Evolutionary conservation across 306 rosid species (phyloP), one percentile per base, ranked within the genome.

Genomic region (Pyrus betulifolia): DNA sequence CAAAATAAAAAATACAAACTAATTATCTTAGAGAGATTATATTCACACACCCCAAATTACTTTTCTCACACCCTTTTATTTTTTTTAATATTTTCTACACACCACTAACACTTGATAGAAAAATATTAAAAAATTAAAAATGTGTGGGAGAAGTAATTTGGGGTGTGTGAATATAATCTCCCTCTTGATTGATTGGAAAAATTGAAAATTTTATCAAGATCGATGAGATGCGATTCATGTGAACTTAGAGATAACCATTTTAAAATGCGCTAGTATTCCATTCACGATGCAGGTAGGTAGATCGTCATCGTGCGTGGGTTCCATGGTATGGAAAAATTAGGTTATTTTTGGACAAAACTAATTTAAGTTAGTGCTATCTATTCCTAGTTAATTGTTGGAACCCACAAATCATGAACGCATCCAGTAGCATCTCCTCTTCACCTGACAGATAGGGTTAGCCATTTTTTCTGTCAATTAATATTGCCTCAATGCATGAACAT

Each of bases 251-350:
- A 71, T 52, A 19, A 71, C 62, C 27, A 45, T 69, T 69, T 69
- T 25, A 23, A 69, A 44, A 44, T 44, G 33, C 71, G 22, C 6
- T 55, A 23, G 12, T 42, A 42, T 67, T 67, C 57, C 7, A 23
- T 22, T 45, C 72, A 22, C 15, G 3, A 6, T 12, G 57, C 11
- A 68, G 11, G 55, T 22, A 6, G 4, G 30, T 11, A 9, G 45
- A 42, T 42, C 45, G 45, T 42, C 45, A 42, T 42, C 45, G 45
- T 42, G 45, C 11, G 45, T 42, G 25, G 13, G 35, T n/a, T 49
- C 79, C 59, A 30, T 67, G 69, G 79, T 78, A 86, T 19, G 84
- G 79, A 85, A 79, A 85, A 79, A 79, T 82, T 82, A 85, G 88
- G 88, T 82, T 80, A 54, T 22, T 46, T 55, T 55, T 57, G 65